Percentiles rank a stretch among this genome's conserved stretches.
phyloP scores from a whole-genome alignment of 306 rosid genomes.

The Medicago lupulina region DNA sequence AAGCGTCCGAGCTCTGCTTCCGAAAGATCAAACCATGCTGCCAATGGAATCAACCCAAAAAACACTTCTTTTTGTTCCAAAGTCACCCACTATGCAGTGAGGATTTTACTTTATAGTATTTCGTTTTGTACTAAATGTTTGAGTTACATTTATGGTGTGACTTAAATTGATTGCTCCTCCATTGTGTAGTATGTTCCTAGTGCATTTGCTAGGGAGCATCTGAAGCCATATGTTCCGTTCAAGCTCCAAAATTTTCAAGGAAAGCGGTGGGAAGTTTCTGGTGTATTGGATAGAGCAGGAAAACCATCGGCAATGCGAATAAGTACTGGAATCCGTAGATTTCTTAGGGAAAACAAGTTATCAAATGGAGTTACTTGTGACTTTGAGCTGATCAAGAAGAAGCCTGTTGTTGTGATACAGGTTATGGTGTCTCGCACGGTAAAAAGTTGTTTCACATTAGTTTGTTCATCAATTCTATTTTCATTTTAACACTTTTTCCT shows the following conservation, averaged over 20 bases:
- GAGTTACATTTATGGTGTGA: neutral
- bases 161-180: neutral
- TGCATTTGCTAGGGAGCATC: conserved; percentile 35
- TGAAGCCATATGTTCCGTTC: neutral
- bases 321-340: neutral
- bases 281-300: neutral
- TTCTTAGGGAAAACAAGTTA: conserved; percentile 4
- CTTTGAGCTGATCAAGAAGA: conserved; percentile 46
- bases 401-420: conserved; percentile 19
- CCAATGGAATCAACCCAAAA: neutral
- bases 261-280: too few species aligned
- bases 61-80: conserved; percentile 39
- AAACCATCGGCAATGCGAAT: neutral
- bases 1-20: neutral
- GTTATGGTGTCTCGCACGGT: conserved; percentile 2
- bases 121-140: neutral
- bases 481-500: neutral
- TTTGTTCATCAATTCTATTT: neutral
- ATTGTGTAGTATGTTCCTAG: conserved; percentile 45
- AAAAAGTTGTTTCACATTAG: neutral
- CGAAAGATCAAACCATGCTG: neutral
- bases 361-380: conserved; percentile 28
- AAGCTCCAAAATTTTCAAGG: conserved; percentile 14
- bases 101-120: conserved; percentile 6
- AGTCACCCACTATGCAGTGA: conserved; percentile 14